These are phyloP conservation scores for Basipetospora chlamydospora DNA, from an alignment of 2,329 filamentous ascomycete genomes.

Conservation along the genomic window DNA sequence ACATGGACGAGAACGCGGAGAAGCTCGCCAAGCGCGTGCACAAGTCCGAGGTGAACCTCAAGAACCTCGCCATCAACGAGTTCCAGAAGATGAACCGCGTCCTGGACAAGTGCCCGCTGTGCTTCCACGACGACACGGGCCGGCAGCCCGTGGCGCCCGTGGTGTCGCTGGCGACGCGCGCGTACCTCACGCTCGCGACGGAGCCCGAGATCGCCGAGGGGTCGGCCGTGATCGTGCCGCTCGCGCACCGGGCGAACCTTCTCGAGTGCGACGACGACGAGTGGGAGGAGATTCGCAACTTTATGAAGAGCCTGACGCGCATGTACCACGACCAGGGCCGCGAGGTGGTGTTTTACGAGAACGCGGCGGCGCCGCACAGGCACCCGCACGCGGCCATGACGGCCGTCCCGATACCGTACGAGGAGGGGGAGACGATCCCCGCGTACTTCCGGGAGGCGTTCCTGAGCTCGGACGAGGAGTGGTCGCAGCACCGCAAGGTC, in stretches of 20 bases:
- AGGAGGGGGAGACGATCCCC: conserved; percentile 78
- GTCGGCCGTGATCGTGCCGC: conserved; percentile 76
- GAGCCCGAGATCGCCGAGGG: conserved; percentile 76
- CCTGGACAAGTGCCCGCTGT: conserved; percentile 77
- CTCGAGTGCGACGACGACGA: conserved; percentile 98
- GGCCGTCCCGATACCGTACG: conserved; percentile 77
- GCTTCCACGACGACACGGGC: conserved; percentile 72
- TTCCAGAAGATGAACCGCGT: conserved; percentile 82
- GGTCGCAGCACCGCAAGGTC: conserved; percentile 88
- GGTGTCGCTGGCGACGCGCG: conserved; percentile 70
- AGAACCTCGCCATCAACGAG: conserved; percentile 73
- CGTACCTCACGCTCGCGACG: conserved; percentile 77
- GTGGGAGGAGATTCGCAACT: conserved; percentile 98
- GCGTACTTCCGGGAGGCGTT: conserved; percentile 96
- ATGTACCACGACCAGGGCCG: conserved; percentile 91
- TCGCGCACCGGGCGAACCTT: conserved; percentile 75
- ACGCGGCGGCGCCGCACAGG: conserved; percentile 67
- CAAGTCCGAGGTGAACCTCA: conserved; percentile 75
- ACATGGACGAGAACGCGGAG: conserved; percentile 90
- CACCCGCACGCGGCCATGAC: conserved; percentile 75
- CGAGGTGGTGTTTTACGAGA: conserved; percentile 94
- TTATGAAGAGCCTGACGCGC: conserved; percentile 90
- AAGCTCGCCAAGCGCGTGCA: conserved; percentile 80
- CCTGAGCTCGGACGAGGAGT: conserved; percentile 75
- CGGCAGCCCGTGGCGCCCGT: conserved; percentile 69